A percentile compares a stretch with the other conserved stretches of the same genome.
phyloP scores from a whole-genome alignment of 1,139 yeast species.

The Arxiozyma slooffiae region DNA sequence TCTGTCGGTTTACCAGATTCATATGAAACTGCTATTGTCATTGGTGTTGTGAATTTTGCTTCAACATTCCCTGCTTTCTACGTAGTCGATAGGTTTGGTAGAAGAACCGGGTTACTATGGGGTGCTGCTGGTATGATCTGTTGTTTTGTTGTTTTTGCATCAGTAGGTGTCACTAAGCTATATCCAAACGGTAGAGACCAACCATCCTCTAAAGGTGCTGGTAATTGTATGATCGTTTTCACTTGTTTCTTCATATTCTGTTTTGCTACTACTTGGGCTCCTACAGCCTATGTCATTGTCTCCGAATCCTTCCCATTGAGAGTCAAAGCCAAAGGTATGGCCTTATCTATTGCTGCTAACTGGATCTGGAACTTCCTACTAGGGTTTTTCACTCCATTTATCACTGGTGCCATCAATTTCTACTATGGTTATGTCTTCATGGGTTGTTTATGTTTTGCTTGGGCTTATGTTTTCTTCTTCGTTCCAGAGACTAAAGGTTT shows the following conservation, averaged over 20 bases:
- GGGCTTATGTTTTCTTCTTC: slow-evolving; percentile 51
- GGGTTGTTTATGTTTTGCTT: slow-evolving; percentile 51
- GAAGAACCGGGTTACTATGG: slow-evolving; percentile 11
- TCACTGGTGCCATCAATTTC: slow-evolving; percentile 11
- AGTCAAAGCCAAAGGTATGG: slow-evolving; percentile 39
- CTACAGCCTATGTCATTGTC: slow-evolving; percentile 11
- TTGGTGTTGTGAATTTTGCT: slow-evolving; percentile 64
- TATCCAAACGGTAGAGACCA: slow-evolving; percentile 10
- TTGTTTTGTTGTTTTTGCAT: slow-evolving; percentile 11
- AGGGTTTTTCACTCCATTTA: slow-evolving; percentile 10
- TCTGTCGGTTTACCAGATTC: slow-evolving; percentile 32
- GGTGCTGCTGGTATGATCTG: slow-evolving; percentile 14
- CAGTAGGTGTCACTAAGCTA: slow-evolving; percentile 12
- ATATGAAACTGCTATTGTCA: slow-evolving; percentile 58
- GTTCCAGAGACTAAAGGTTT: slow-evolving; percentile 64
- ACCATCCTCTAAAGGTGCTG: slow-evolving; percentile 10
- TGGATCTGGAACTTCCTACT: slow-evolving; percentile 10
- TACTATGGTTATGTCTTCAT: slow-evolving; percentile 35
- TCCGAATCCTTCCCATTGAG: slow-evolving; percentile 13
- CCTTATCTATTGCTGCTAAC: slow-evolving; percentile 7
- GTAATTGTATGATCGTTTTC: slow-evolving; percentile 9
- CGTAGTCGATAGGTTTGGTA: slow-evolving; percentile 11
- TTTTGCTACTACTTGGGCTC: slow-evolving; percentile 9
- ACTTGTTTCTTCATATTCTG: slow-evolving; percentile 8
- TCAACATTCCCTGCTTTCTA: slow-evolving; percentile 41